Conservation (phyloP, 306 rosid genomes). For the Vachellia pachyceras region DNA sequence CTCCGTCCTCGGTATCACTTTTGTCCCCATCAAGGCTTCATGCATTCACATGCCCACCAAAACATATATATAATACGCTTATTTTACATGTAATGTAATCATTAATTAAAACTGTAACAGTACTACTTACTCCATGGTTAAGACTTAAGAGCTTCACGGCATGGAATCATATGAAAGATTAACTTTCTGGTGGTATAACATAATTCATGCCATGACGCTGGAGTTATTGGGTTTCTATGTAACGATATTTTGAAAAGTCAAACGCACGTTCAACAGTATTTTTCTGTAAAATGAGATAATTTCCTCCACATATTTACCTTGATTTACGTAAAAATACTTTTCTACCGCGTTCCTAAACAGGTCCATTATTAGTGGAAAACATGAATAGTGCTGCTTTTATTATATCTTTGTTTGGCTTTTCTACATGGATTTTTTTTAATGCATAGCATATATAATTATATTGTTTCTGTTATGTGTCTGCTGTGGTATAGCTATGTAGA, state of each 20-base stretch:
- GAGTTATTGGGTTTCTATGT: too few species aligned
- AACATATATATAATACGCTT: background rate
- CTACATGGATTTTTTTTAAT: background rate
- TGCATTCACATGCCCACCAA: background rate
- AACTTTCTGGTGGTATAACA: background rate
- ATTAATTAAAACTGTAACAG: background rate
- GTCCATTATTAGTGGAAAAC: background rate
- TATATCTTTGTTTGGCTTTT: background rate
- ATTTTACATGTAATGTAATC: background rate
- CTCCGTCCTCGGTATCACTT: background rate
- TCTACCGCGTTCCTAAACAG: too few species aligned
- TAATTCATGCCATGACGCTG: too few species aligned
- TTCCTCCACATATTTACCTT: too few species aligned
- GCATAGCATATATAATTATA: background rate
- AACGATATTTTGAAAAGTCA: too few species aligned
- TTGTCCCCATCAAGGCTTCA: conserved; percentile 9
- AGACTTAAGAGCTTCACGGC: background rate
- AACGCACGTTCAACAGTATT: too few species aligned
- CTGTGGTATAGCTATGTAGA: background rate
- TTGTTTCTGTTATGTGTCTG: background rate
- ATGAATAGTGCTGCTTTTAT: background rate
- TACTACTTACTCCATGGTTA: too few species aligned
- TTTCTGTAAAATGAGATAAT: too few species aligned
- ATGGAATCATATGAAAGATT: background rate
- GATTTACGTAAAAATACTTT: too few species aligned